phyloP scores from a whole-genome alignment of 495 filamentous ascomycete genomes.

The Penicillium robsamsonii region DNA sequence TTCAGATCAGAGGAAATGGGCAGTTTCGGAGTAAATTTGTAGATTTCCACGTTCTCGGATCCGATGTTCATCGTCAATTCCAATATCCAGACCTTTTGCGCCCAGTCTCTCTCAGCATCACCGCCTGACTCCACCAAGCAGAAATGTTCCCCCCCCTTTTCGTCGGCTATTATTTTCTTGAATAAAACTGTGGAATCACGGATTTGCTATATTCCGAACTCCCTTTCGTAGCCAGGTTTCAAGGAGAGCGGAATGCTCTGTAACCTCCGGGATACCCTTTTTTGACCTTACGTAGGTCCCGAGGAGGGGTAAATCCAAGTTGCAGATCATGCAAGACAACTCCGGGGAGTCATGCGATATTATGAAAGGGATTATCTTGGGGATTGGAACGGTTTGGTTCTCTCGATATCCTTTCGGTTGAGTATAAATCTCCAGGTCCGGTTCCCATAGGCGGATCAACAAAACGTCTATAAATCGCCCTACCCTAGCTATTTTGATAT shows the following conservation, averaged over 20 bases:
- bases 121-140: conserved; percentile 11
- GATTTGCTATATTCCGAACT: background rate
- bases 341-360: conserved; percentile 28
- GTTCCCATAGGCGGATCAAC: conserved; percentile 5
- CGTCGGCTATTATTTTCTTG: background rate
- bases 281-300: conserved; percentile 26
- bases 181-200: background rate
- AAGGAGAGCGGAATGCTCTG: conserved; percentile 13
- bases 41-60: conserved; percentile 11
- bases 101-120: conserved; percentile 10
- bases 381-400: background rate
- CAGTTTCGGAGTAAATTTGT: background rate
- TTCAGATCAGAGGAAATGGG: background rate
- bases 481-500: conserved; percentile 3
- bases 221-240: conserved; percentile 6
- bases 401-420: conserved; percentile 1
- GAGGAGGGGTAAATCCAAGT: conserved; percentile 32
- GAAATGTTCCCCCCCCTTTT: conserved; percentile 14
- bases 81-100: conserved; percentile 2
- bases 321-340: conserved; percentile 33
- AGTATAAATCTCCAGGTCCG: conserved; percentile 4
- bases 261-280: conserved; percentile 12
- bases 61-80: conserved; percentile 11
- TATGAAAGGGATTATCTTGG: background rate
- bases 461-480: conserved; percentile 1